phyloP scores from a whole-genome alignment of 176 grass and related monocot genomes.

The Ensete ventricosum region DNA sequence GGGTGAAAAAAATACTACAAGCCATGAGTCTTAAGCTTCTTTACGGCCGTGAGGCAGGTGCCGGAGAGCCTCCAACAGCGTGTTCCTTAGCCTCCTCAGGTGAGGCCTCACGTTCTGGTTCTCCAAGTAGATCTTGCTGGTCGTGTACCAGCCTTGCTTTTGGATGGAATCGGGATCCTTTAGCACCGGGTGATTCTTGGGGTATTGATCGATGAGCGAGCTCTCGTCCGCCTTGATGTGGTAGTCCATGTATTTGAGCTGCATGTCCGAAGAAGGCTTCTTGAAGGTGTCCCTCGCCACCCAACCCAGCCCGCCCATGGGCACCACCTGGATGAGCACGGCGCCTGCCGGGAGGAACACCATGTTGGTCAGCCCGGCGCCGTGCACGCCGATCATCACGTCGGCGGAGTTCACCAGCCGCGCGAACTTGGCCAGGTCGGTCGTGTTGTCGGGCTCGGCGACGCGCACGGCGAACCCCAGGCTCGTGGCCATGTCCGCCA shows the following conservation, averaged over 20 bases:
- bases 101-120: conserved; percentile 80
- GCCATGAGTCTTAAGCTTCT: not conserved
- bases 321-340: conserved; percentile 73
- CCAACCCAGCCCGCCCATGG: conserved; percentile 76
- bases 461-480: conserved; percentile 57
- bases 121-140: conserved; percentile 73
- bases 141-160: conserved; percentile 72
- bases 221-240: conserved; percentile 71
- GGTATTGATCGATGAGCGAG: conserved; percentile 72
- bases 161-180: conserved; percentile 63
- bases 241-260: conserved; percentile 80
- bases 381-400: conserved; percentile 86
- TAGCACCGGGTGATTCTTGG: conserved; percentile 47
- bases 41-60: conserved; percentile 43
- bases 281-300: conserved; percentile 64
- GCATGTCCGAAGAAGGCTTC: conserved; percentile 57
- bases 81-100: conserved; percentile 79
- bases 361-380: conserved; percentile 86
- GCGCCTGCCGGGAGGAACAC: conserved; percentile 73
- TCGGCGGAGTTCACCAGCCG: conserved; percentile 85
- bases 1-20: too few species aligned
- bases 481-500: conserved; percentile 58
- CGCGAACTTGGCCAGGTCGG: conserved; percentile 73
- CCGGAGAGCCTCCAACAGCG: conserved; percentile 54
- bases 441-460: conserved; percentile 49